Percentiles rank a stretch among this genome's conserved stretches.
Evolutionary conservation across 345 rosid species (phyloP).

Genomic region (Aegle marmelos): DNA sequence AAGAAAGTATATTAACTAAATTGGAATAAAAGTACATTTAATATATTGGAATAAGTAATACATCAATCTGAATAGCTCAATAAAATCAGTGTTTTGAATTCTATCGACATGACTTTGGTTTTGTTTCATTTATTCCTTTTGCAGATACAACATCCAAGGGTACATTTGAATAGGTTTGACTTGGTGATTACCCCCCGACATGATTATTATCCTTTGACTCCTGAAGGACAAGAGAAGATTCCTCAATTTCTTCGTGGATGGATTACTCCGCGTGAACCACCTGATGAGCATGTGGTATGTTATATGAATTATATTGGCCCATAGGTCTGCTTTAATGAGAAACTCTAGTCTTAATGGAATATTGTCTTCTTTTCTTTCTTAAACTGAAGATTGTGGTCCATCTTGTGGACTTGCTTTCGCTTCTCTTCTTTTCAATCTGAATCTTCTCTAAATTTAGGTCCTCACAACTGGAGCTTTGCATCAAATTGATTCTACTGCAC

Average conservation of each 20-base stretch:
- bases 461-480: conserved; percentile 88
- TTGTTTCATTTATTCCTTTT: conserved; percentile 3
- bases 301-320: neutral
- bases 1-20: neutral
- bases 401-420: neutral
- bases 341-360: conserved; percentile 5
- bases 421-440: too few relatives aligned
- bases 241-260: conserved; percentile 74
- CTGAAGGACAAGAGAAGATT: conserved; percentile 69
- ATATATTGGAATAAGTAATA: neutral
- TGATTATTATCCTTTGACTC: conserved; percentile 86
- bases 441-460: conserved; percentile 44
- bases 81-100: neutral
- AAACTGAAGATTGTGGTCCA: neutral
- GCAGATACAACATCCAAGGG: conserved; percentile 96
- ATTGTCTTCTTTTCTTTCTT: neutral
- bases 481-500: conserved; percentile 79
- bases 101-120: neutral
- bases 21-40: neutral
- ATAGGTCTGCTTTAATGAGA: neutral
- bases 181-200: conserved; percentile 90
- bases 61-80: neutral
- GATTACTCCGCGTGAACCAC: conserved; percentile 84
- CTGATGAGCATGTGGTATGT: conserved; percentile 71
- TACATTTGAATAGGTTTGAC: conserved; percentile 83